A percentile compares a stretch with the other conserved stretches of the same genome.
These are phyloP conservation scores for Pestalotiopsis sp. DNA, from an alignment of 2,329 filamentous ascomycete genomes.

Conservation along the genomic window DNA sequence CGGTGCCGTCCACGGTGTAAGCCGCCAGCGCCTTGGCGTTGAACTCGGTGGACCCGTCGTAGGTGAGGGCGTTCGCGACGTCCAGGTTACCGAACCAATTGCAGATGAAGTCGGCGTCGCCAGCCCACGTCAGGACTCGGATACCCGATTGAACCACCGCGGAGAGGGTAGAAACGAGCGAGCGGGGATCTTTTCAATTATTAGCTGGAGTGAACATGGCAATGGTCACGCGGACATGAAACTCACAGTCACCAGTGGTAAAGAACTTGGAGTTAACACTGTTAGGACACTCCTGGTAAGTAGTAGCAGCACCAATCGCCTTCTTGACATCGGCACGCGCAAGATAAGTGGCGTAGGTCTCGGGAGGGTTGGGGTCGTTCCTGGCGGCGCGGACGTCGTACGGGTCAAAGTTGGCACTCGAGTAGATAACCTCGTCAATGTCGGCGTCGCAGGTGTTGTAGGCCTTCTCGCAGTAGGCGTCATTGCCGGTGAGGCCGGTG, in stretches of 20 bases:
- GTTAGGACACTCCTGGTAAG: constrained; percentile 17
- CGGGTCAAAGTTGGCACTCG: constrained; percentile 26
- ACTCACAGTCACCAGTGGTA: constrained; percentile 9
- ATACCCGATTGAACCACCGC: constrained; percentile 48
- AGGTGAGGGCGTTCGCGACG: constrained; percentile 46
- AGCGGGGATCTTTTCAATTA: constrained; percentile 36
- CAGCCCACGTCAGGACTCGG: constrained; percentile 53
- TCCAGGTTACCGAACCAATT: constrained; percentile 55
- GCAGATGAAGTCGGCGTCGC: constrained; percentile 59
- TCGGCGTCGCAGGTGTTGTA: constrained; percentile 33
- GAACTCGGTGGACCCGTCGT: constrained; percentile 40
- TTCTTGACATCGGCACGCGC: constrained; percentile 21
- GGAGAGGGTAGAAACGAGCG: constrained; percentile 43
- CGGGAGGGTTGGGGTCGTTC: constrained; percentile 24
- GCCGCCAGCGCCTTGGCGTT: constrained; percentile 30
- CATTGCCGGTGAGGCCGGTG: constrained; percentile 25
- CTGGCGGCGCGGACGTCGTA: constrained; percentile 27
- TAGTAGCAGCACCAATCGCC: constrained; percentile 22
- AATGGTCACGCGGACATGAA: constrained; percentile 1
- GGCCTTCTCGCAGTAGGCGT: constrained; percentile 32
- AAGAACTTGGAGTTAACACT: constrained; percentile 13
- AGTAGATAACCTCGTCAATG: constrained; percentile 35
- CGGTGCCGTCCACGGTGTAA: constrained; percentile 49
- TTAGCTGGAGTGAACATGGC: constrained; percentile 5
- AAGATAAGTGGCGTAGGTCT: constrained; percentile 23